A percentile compares a stretch with the other conserved stretches of the same genome.
Evolutionary conservation across 2,329 filamentous ascomycete species (phyloP).

Genomic region (Nemania bipapillata): DNA sequence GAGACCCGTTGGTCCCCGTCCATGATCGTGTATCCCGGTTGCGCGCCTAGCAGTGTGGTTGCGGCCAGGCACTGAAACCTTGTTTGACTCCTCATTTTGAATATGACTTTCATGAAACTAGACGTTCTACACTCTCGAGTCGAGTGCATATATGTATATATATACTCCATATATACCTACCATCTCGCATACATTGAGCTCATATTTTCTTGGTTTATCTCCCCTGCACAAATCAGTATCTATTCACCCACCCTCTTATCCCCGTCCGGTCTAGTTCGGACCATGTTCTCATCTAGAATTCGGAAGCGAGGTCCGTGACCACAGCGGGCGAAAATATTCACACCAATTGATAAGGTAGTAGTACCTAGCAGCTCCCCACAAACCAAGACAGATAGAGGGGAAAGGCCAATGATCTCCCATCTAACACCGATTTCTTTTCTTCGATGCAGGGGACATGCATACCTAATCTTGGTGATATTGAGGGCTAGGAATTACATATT

Average conservation of each 20-base stretch:
- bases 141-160: not conserved
- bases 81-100: not conserved
- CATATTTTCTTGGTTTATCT: not conserved
- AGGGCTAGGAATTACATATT: no score
- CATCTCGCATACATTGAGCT: not conserved
- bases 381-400: not conserved
- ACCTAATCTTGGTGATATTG: not conserved
- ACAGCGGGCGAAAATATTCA: slow-evolving; percentile 15
- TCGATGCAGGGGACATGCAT: not conserved
- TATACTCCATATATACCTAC: no score
- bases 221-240: not conserved
- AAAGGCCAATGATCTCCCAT: no score
- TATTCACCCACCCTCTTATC: not conserved
- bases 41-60: not conserved
- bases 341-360: slow-evolving; percentile 23
- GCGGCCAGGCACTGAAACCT: not conserved
- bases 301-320: slow-evolving; percentile 25
- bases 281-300: slow-evolving; percentile 14
- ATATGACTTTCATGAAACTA: not conserved
- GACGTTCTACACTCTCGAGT: not conserved
- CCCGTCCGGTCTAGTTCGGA: slow-evolving; percentile 1
- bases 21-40: not conserved
- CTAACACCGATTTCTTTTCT: not conserved
- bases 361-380: slow-evolving; percentile 1
- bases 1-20: not conserved